Percentiles rank a stretch among this genome's conserved stretches.
These are phyloP conservation scores for Microbotryum saponariae DNA, from an alignment of 1,284 basidiomycete species.

Conservation along the genomic window DNA sequence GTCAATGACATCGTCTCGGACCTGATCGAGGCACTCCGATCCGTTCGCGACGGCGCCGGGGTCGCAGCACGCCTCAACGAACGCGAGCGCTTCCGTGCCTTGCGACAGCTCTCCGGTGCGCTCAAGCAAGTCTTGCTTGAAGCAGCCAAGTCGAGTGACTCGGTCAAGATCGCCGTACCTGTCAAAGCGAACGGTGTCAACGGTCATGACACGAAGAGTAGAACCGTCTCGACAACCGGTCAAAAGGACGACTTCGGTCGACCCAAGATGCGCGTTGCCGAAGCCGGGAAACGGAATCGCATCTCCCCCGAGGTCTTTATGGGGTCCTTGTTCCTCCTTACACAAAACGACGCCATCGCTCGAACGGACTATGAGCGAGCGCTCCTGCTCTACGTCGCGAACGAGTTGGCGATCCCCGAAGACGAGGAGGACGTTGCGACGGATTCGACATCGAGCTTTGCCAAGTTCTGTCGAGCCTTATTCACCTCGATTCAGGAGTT, in stretches of 20 bases:
- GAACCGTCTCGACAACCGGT: background rate
- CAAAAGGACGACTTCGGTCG: constrained; percentile 3
- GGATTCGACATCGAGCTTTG: constrained; percentile 31
- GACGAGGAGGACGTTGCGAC: constrained; percentile 42
- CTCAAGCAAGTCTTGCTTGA: constrained; percentile 59
- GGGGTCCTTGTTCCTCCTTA: constrained; percentile 73
- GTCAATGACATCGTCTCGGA: constrained; percentile 87
- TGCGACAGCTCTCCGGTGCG: constrained; percentile 64
- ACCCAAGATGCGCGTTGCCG: constrained; percentile 15
- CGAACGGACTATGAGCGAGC: constrained; percentile 68
- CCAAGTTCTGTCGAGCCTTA: constrained; percentile 64
- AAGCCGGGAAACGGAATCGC: constrained; percentile 52
- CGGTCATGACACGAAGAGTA: constrained; percentile 32
- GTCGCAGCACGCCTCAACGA: constrained; percentile 45
- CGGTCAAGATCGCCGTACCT: constrained; percentile 34
- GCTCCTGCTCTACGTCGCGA: constrained; percentile 61
- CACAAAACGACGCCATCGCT: constrained; percentile 63
- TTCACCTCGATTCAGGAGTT: constrained; percentile 71
- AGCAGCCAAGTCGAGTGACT: constrained; percentile 49
- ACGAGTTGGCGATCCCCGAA: constrained; percentile 53
- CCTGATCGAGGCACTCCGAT: constrained; percentile 65
- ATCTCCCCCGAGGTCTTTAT: constrained; percentile 78
- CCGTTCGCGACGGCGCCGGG: constrained; percentile 46
- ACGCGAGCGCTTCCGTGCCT: constrained; percentile 56
- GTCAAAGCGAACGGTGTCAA: constrained; percentile 28